These are phyloP conservation scores for Leptodermis oblonga DNA, from an alignment of 257 asterid species.

Conservation along the genomic window DNA sequence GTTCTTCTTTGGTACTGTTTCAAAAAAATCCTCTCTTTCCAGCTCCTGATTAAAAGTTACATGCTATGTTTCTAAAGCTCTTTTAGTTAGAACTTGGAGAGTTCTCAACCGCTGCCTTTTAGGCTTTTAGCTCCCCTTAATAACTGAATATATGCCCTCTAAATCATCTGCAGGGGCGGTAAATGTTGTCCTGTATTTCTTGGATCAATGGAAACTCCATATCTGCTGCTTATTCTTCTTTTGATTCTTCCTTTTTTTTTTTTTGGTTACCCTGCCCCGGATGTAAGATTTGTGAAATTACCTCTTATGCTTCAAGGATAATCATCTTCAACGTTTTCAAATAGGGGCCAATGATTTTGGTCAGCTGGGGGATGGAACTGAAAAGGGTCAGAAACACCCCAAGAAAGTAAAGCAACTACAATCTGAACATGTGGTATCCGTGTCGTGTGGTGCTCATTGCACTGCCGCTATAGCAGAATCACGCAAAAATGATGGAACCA, in stretches of 20 bases:
- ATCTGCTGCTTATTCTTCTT: neutral
- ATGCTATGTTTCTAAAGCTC: neutral
- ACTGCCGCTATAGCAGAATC: constrained; percentile 91
- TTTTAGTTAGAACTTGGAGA: neutral
- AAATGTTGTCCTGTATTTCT: neutral
- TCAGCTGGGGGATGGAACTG: constrained; percentile 97
- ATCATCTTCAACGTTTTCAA: constrained; percentile 12
- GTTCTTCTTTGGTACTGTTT: neutral
- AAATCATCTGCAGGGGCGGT: neutral
- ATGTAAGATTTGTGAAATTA: neutral
- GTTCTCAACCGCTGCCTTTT: neutral
- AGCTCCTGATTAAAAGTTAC: neutral
- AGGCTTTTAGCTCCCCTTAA: neutral
- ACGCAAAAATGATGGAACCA: constrained; percentile 75
- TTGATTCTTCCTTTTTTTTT: neutral
- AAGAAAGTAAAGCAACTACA: constrained; percentile 63
- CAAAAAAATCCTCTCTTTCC: neutral
- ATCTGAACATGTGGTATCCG: constrained; percentile 75
- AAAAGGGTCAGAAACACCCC: constrained; percentile 65
- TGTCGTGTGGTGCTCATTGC: constrained; percentile 93
- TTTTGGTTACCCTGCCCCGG: neutral
- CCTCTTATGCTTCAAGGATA: neutral
- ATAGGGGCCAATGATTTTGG: constrained; percentile 95
- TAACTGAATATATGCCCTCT: neutral
- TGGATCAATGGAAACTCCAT: neutral